Conservation (phyloP, 2,329 filamentous ascomycete species). For the Paecilomyces niveus region DNA sequence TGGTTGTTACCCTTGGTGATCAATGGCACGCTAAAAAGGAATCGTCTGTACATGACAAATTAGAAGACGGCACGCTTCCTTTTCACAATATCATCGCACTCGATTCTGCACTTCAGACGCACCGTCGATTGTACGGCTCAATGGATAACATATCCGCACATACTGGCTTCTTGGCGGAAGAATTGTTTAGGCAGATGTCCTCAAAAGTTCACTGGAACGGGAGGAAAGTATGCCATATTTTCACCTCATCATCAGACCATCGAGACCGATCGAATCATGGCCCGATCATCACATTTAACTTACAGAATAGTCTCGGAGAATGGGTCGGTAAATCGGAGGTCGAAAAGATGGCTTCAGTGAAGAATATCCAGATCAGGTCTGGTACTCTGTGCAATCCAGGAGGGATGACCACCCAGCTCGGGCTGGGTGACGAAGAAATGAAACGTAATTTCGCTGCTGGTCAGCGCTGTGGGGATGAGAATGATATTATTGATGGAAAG, state of each 20-base stretch:
- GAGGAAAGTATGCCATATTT: conserved; percentile 58
- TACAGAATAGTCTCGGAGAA: conserved; percentile 59
- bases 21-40: conserved; percentile 77
- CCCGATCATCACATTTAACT: conserved; percentile 76
- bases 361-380: conserved; percentile 75
- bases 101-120: conserved; percentile 63
- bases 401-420: conserved; percentile 67
- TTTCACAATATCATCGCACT: conserved; percentile 86
- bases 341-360: conserved; percentile 74
- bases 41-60: conserved; percentile 63
- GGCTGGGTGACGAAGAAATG: conserved; percentile 73
- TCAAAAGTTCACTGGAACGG: conserved; percentile 64
- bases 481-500: conserved; percentile 74
- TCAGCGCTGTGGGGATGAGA: conserved; percentile 74
- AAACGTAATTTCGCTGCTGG: conserved; percentile 77
- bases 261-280: conserved; percentile 49
- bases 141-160: conserved; percentile 66
- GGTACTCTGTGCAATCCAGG: conserved; percentile 91
- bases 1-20: conserved; percentile 70
- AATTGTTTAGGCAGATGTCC: conserved; percentile 53
- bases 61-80: conserved; percentile 88
- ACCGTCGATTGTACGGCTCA: conserved; percentile 61
- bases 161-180: conserved; percentile 56
- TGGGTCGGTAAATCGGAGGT: conserved; percentile 81
- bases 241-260: conserved; percentile 43